A percentile compares a stretch with the other conserved stretches of the same genome.
Conservation (phyloP, 2,329 filamentous ascomycete species). For the Ophiobolus disseminans region DNA sequence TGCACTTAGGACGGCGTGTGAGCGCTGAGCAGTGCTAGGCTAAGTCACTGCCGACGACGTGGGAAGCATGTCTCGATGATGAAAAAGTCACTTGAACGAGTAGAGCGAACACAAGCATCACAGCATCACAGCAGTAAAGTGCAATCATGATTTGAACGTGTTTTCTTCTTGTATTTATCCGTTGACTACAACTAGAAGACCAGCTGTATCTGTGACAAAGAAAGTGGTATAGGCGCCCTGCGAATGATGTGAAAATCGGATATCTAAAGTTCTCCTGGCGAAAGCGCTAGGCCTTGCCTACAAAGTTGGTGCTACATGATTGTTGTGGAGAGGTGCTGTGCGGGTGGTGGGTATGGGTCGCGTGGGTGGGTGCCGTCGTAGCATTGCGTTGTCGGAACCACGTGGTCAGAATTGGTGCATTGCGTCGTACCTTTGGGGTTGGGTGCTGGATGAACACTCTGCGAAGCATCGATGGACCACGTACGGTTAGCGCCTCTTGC, state of each 20-base stretch:
- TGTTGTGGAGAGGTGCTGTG: slow-evolving; percentile 37
- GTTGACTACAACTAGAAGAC: slow-evolving; percentile 23
- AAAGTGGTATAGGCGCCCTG: slow-evolving; percentile 21
- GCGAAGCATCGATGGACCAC: too few species aligned
- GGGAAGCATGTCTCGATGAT: too few species aligned
- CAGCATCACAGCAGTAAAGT: too few species aligned
- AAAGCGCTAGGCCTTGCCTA: slow-evolving; percentile 29
- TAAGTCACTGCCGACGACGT: too few species aligned
- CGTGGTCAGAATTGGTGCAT: slow-evolving; percentile 10
- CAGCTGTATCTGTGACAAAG: slow-evolving; percentile 17
- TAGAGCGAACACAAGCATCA: too few species aligned
- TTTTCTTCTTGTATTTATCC: slow-evolving; percentile 7
- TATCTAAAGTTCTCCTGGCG: slow-evolving; percentile 37
- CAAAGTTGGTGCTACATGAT: slow-evolving; percentile 45
- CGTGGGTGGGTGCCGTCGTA: slow-evolving; percentile 5
- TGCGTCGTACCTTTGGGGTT: slow-evolving; percentile 4
- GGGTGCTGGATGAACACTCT: slow-evolving; percentile 16
- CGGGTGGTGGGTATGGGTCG: slow-evolving; percentile 21
- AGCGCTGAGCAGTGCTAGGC: too few species aligned
- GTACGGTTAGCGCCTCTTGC: too few species aligned
- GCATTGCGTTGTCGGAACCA: slow-evolving; percentile 18
- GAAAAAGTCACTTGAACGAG: too few species aligned
- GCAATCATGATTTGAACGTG: too few species aligned
- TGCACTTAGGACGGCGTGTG: too few species aligned
- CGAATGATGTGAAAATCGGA: slow-evolving; percentile 16